A percentile compares a stretch with the other conserved stretches of the same genome.
phyloP scores from a whole-genome alignment of 345 rosid genomes.

The Capsella bursapastoris region DNA sequence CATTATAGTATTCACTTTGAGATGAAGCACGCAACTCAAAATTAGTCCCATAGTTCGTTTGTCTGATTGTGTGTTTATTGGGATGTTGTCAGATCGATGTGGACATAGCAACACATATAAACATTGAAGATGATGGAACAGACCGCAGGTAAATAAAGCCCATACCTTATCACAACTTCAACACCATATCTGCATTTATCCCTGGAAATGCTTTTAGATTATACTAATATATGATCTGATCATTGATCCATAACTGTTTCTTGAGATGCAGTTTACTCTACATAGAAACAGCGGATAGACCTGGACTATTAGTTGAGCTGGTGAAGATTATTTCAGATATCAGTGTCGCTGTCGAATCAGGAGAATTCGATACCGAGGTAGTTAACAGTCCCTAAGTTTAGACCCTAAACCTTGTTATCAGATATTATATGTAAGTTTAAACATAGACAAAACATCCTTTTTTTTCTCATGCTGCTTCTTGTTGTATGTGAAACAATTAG shows the following conservation, averaged over 20 bases:
- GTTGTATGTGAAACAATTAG: constrained; percentile 41
- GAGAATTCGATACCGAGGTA: constrained; percentile 99
- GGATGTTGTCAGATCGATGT: constrained; percentile 72
- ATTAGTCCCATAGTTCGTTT: neutral
- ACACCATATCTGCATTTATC: constrained; percentile 22
- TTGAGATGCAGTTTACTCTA: constrained; percentile 68
- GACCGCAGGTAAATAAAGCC: constrained; percentile 67
- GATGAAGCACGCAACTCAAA: neutral
- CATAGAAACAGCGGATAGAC: constrained; percentile 95
- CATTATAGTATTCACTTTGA: constrained; percentile 2
- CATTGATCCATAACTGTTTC: neutral
- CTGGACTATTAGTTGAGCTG: constrained; percentile 91
- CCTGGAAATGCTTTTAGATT: neutral
- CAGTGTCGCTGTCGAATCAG: constrained; percentile 80
- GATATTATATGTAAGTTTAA: no score
- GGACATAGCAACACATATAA: constrained; percentile 87
- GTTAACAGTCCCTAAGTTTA: neutral
- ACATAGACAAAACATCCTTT: neutral
- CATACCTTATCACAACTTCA: constrained; percentile 17
- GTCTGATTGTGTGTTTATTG: constrained; percentile 15
- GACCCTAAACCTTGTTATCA: neutral
- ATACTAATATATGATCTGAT: constrained; percentile 1
- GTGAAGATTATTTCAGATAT: constrained; percentile 83
- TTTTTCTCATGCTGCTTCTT: constrained; percentile 19
- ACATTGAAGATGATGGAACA: constrained; percentile 68